Evolutionary conservation across 345 rosid species (phyloP).

Genomic region (Citrus sp.): DNA sequence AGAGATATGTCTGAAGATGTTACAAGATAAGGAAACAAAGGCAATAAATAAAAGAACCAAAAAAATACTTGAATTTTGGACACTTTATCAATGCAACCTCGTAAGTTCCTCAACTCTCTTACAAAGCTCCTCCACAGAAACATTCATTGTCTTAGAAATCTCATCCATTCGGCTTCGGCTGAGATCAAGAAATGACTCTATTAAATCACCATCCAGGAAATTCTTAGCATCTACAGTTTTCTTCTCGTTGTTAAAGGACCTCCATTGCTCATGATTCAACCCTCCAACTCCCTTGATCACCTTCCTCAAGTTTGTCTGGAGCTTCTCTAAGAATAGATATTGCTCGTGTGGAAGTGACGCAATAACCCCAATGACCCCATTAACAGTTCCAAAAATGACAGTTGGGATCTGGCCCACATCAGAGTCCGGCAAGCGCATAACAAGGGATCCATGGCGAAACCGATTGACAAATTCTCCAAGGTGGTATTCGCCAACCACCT

Average conservation of each 20-base stretch:
- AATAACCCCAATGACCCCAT: conserved; percentile 87
- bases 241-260: conserved; percentile 87
- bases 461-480: conserved; percentile 87
- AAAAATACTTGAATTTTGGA: not conserved
- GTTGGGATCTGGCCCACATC: conserved; percentile 89
- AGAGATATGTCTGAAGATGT: not conserved
- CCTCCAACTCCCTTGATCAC: conserved; percentile 97
- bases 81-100: conserved; percentile 59
- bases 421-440: conserved; percentile 87
- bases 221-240: conserved; percentile 72
- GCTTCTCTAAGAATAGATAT: conserved; percentile 70
- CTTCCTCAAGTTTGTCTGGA: conserved; percentile 71
- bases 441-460: conserved; percentile 93
- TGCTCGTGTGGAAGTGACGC: conserved; percentile 88
- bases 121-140: conserved; percentile 79
- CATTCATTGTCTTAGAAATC: conserved; percentile 57
- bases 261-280: conserved; percentile 89
- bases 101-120: conserved; percentile 88
- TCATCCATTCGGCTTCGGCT: conserved; percentile 75
- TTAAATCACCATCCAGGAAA: conserved; percentile 83
- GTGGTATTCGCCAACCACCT: conserved; percentile 91
- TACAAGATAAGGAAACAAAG: not conserved
- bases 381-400: conserved; percentile 77
- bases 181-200: conserved; percentile 80
- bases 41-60: not conserved